Percentiles rank a stretch among this genome's conserved stretches.
These are phyloP conservation scores for Favolaschia claudopus DNA, from an alignment of 768 basidiomycete species.

Conservation along the genomic window DNA sequence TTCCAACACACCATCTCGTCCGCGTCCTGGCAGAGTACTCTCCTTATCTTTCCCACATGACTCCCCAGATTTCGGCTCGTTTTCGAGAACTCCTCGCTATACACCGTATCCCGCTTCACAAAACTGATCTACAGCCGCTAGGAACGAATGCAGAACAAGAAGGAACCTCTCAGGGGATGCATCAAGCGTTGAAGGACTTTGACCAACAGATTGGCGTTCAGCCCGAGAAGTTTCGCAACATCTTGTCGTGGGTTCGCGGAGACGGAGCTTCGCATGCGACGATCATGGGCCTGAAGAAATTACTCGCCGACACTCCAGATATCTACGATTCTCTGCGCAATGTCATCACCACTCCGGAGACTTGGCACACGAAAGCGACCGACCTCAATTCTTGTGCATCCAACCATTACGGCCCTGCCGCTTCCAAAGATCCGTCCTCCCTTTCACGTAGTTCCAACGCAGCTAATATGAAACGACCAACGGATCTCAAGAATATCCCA, in stretches of 20 bases:
- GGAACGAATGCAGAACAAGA: neutral
- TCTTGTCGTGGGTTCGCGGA: neutral
- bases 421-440: neutral
- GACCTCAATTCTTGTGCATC: neutral
- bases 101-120: neutral
- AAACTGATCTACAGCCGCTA: neutral
- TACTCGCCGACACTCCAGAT: no score
- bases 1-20: no score
- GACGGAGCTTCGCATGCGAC: neutral
- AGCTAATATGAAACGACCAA: slow-evolving; percentile 26
- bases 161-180: neutral
- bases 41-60: neutral
- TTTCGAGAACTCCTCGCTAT: neutral
- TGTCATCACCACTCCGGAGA: neutral
- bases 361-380: neutral
- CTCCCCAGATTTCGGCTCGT: neutral
- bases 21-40: neutral
- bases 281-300: neutral
- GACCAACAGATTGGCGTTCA: neutral
- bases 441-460: neutral
- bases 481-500: slow-evolving; percentile 31
- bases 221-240: neutral
- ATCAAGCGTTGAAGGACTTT: neutral
- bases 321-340: neutral
- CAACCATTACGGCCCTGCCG: neutral